Conservation (phyloP, 2,329 filamentous ascomycete genomes). For the Neonectria ditissima region DNA sequence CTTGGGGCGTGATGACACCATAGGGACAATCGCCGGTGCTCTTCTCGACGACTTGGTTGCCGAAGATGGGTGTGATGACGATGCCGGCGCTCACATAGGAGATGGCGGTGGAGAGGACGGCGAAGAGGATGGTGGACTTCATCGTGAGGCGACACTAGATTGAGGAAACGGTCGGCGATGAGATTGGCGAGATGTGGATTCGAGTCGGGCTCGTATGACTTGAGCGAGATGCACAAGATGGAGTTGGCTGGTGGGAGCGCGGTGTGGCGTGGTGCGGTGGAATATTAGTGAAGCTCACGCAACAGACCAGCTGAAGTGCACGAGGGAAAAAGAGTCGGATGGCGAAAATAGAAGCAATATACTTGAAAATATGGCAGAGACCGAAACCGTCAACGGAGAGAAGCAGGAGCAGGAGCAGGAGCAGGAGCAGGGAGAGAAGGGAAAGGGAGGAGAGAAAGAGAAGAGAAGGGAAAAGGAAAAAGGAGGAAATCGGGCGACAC, state of each 20-base stretch:
- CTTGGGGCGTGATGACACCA: conserved; percentile 66
- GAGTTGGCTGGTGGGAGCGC: conserved; percentile 5
- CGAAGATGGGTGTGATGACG: conserved; percentile 65
- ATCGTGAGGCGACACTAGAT: conserved; percentile 37
- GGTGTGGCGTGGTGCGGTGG: background rate
- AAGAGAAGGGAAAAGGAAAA: background rate
- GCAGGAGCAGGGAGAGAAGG: background rate
- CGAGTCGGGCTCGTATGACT: conserved; percentile 17
- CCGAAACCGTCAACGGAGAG: background rate
- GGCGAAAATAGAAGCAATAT: conserved; percentile 33
- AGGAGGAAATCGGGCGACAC: background rate
- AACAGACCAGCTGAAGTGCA: conserved; percentile 25
- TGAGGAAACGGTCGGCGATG: background rate
- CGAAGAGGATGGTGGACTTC: conserved; percentile 46
- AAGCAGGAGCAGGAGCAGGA: conserved; percentile 3
- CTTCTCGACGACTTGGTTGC: conserved; percentile 64
- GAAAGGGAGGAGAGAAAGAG: conserved; percentile 5
- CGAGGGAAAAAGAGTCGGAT: background rate
- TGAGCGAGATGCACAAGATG: conserved; percentile 5
- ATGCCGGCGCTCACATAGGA: conserved; percentile 64
- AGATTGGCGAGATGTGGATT: background rate
- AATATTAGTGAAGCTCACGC: conserved; percentile 6
- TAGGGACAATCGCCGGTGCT: conserved; percentile 64
- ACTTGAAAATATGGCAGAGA: conserved; percentile 12
- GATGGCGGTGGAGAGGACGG: conserved; percentile 57